Evolutionary conservation across 2,329 filamentous ascomycete species (phyloP).

Genomic region (Paradendryphiella salina): DNA sequence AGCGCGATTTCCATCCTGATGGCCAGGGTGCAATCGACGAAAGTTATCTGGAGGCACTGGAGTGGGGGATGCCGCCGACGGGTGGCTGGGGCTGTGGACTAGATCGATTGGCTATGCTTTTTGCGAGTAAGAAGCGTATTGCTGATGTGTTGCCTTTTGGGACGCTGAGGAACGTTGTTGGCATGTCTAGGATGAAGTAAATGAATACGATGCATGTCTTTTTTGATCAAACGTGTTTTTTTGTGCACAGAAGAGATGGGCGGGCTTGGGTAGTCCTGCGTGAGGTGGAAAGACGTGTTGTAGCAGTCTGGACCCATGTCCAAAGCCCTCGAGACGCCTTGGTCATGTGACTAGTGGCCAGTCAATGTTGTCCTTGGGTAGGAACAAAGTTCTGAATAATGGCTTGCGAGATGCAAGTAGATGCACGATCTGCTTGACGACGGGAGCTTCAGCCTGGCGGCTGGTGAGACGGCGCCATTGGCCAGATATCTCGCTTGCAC

Average conservation of each 20-base stretch:
- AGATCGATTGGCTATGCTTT: constrained; percentile 89
- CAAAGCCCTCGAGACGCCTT: constrained; percentile 14
- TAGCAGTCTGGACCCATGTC: constrained; percentile 28
- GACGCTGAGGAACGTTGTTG: constrained; percentile 66
- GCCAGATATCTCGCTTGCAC: background rate
- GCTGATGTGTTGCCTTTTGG: constrained; percentile 88
- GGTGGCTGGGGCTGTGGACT: constrained; percentile 96
- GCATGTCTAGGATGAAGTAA: constrained; percentile 36
- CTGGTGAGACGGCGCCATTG: background rate
- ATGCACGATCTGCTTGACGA: background rate
- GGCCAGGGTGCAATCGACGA: constrained; percentile 64
- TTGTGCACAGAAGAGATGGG: background rate
- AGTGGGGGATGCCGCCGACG: constrained; percentile 90
- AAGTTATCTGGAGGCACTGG: constrained; percentile 79
- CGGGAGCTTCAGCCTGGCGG: background rate
- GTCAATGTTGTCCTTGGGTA: constrained; percentile 11
- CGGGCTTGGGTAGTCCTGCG: constrained; percentile 15
- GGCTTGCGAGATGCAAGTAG: background rate
- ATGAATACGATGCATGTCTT: background rate
- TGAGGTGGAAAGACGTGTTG: constrained; percentile 22
- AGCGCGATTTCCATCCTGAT: constrained; percentile 49
- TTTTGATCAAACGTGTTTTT: too few species aligned
- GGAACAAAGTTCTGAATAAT: background rate
- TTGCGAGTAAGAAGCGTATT: constrained; percentile 77
- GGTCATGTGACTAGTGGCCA: constrained; percentile 22